Conservation (phyloP, 306 rosid species). For the Dryas octopetala region DNA sequence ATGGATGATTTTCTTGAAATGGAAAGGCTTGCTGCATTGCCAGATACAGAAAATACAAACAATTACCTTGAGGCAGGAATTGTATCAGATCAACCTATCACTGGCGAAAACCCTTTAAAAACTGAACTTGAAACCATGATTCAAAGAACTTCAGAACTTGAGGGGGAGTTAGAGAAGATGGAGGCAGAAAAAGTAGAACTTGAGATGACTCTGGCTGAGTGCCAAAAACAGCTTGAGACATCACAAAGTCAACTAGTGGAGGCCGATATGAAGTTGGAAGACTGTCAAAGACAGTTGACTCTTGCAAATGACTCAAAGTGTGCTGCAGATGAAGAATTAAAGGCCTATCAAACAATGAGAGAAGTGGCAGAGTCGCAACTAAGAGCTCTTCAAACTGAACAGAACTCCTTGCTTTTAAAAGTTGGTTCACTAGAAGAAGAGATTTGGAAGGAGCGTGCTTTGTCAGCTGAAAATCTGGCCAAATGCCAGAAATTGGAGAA, state of each 20-base stretch:
- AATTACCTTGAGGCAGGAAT: constrained; percentile 30
- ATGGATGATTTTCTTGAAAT: constrained; percentile 94
- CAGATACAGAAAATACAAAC: constrained; percentile 41
- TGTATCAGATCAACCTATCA: constrained; percentile 26
- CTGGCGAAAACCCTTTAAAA: constrained; percentile 32
- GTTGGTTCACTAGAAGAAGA: constrained; percentile 52
- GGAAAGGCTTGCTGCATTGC: constrained; percentile 75
- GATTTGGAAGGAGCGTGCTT: constrained; percentile 52
- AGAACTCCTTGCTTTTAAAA: constrained; percentile 40
- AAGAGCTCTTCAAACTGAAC: constrained; percentile 40
- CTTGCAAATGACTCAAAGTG: constrained; percentile 44
- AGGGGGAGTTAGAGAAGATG: constrained; percentile 46
- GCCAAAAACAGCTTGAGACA: constrained; percentile 48
- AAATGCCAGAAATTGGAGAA: constrained; percentile 51
- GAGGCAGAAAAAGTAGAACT: constrained; percentile 45
- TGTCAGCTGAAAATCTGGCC: constrained; percentile 44
- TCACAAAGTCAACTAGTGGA: constrained; percentile 42
- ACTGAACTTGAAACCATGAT: constrained; percentile 47
- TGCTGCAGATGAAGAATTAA: constrained; percentile 53
- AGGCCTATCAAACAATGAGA: constrained; percentile 39
- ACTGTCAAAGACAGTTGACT: constrained; percentile 49
- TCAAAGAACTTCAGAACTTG: constrained; percentile 47
- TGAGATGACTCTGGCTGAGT: constrained; percentile 43
- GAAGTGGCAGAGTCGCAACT: constrained; percentile 52
- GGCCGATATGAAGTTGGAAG: constrained; percentile 45